A percentile compares a stretch with the other conserved stretches of the same genome.
Evolutionary conservation across 352 stramenopile genomes (phyloP).

Genomic region (Globisporangium takayamanum): DNA sequence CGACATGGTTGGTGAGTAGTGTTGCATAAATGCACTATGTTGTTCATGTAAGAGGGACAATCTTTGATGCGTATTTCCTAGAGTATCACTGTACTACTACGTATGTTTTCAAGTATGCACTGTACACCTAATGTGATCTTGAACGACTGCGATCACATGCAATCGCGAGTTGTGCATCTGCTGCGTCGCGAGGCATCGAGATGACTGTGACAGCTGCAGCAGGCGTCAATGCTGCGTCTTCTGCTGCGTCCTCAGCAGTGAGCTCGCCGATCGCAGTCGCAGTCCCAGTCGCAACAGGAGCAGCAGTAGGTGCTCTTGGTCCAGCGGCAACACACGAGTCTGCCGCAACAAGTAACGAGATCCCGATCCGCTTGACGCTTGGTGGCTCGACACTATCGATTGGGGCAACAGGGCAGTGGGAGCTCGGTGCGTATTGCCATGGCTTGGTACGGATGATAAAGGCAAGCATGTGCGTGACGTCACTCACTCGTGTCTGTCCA

Average conservation of each 20-base stretch:
- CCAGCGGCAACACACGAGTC: conserved; percentile 9
- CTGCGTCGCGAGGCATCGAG: not conserved
- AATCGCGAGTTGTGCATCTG: not conserved
- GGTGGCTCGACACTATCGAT: conserved; percentile 45
- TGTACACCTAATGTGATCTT: too few species aligned
- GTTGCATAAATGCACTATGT: too few species aligned
- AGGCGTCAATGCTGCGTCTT: not conserved
- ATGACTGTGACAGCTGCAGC: not conserved
- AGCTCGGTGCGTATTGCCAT: conserved; percentile 36
- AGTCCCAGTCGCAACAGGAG: not conserved
- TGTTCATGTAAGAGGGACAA: too few species aligned
- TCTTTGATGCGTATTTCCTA: too few species aligned
- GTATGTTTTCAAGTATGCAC: too few species aligned
- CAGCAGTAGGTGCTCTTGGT: not conserved
- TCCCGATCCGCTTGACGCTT: conserved; percentile 58
- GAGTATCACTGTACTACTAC: too few species aligned
- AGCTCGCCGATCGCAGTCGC: conserved; percentile 2
- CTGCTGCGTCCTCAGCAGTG: not conserved
- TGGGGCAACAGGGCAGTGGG: conserved; percentile 40
- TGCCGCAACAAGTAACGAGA: conserved; percentile 21
- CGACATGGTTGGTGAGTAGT: too few species aligned
- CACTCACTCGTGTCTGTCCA: not conserved
- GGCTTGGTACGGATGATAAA: too few species aligned
- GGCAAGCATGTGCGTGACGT: not conserved
- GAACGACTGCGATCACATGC: not conserved